A percentile compares a stretch with the other conserved stretches of the same genome.
These are phyloP conservation scores for Ilyonectria destructans DNA, from an alignment of 2,329 filamentous ascomycete species.

Conservation along the genomic window DNA sequence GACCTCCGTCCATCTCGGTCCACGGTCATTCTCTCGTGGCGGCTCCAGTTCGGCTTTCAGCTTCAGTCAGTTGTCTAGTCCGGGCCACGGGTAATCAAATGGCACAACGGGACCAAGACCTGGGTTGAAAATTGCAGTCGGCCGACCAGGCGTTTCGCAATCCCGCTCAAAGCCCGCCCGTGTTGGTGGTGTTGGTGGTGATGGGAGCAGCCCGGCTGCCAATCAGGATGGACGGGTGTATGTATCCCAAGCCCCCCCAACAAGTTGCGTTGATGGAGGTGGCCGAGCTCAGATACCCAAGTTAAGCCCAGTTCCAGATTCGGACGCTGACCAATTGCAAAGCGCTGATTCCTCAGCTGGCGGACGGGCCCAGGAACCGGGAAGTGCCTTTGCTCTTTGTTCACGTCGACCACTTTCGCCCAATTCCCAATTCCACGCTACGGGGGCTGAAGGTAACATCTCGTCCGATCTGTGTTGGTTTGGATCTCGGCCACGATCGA, in stretches of 20 bases:
- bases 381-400: not conserved
- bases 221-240: slow-evolving; percentile 13
- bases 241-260: too few relatives aligned
- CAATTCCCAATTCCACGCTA: not conserved
- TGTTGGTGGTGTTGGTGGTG: slow-evolving; percentile 32
- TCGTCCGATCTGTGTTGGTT: not conserved
- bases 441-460: not conserved
- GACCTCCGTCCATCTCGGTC: not conserved
- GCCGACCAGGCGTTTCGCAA: not conserved
- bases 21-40: not conserved
- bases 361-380: not conserved
- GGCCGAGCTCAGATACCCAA: not conserved
- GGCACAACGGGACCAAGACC: slow-evolving; percentile 1
- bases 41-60: not conserved
- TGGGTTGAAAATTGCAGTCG: slow-evolving; percentile 21
- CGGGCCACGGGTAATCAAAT: not conserved
- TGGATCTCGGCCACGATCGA: not conserved
- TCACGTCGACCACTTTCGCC: not conserved
- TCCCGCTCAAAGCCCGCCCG: not conserved
- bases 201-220: not conserved
- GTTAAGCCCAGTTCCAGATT: not conserved
- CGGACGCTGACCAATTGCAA: not conserved
- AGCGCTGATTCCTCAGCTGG: not conserved
- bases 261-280: not conserved
- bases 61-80: not conserved